Base-by-base conservation (phyloP, 163 green algal species). In the Trebouxia gelatinosa region DNA sequence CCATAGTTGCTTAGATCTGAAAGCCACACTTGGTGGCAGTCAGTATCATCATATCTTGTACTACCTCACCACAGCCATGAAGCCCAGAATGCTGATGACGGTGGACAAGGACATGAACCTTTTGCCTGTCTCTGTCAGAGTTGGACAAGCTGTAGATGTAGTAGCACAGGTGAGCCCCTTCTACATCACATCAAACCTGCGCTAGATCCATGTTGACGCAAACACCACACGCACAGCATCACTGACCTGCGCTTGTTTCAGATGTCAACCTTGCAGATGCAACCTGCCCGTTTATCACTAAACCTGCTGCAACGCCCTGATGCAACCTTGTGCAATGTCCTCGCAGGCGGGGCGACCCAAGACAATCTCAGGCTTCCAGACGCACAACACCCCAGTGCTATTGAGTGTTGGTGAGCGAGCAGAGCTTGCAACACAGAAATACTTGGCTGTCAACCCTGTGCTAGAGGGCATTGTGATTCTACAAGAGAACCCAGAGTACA, bases 371-470 rank as follows among this genome's bases (percentile, higher is more conserved):
- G 90, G 92, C 38, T 97, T 97, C 89, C 93, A 99, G 87, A 99
- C 96, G 28, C 96, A 99, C 88, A 98, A 91, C 28, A 99, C 96
- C 0, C 96, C 96, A 7, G 96, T 99, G 78, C 88, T 99, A 64
- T 86, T 99, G 72, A 89, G 83, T n/a, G 90, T 87, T 21, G 93
- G 94, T 6, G 96, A 99, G 84, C 87, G 96, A 11, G 95, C 95
- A 11, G 96, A 99, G 92, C 90, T 99, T 51, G 96, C 83, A n/a
- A 98, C 91, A 19, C 91, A 97, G n/a, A 95, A 99, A 87, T 99
- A 97, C 83, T 78, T 97, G 19, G 84, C 95, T 21, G 54, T 96
- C 31, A 90, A 86, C 0, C 84, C 89, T 23, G 86, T 97, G 2
- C 85, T 99, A 59, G 96, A 99, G 85, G 94, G 94, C 26, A 82